A percentile compares a stretch with the other conserved stretches of the same genome.
phyloP scores from a whole-genome alignment of 2,329 filamentous ascomycete species.

The Aquanectria penicillioides region DNA sequence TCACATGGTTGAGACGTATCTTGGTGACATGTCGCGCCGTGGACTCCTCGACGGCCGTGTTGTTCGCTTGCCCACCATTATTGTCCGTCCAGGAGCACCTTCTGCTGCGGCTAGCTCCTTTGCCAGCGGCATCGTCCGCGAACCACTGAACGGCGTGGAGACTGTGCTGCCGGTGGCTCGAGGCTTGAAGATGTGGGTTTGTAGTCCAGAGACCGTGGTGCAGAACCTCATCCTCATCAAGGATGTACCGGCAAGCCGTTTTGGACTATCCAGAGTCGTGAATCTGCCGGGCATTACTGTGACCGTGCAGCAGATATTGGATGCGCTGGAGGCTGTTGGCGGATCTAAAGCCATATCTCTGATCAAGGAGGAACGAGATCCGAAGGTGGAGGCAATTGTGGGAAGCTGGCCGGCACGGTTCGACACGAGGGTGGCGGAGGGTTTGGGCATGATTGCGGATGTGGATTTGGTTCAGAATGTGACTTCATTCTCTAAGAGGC shows the following conservation, averaged over 20 bases:
- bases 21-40: slow-evolving; percentile 53
- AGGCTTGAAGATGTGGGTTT: slow-evolving; percentile 61
- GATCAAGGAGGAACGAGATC: slow-evolving; percentile 58
- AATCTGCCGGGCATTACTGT: slow-evolving; percentile 63
- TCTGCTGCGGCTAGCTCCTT: slow-evolving; percentile 69
- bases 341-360: slow-evolving; percentile 54
- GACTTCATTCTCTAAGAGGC: slow-evolving; percentile 23
- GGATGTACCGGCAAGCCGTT: slow-evolving; percentile 50
- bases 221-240: slow-evolving; percentile 57
- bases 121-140: slow-evolving; percentile 68
- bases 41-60: slow-evolving; percentile 66
- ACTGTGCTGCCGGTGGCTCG: slow-evolving; percentile 56
- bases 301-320: slow-evolving; percentile 61
- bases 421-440: slow-evolving; percentile 59
- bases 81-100: slow-evolving; percentile 67
- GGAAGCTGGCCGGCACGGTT: slow-evolving; percentile 62
- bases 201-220: slow-evolving; percentile 59
- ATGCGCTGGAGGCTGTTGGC: slow-evolving; percentile 58
- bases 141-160: slow-evolving; percentile 57
- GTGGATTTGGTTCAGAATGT: slow-evolving; percentile 44
- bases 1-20: slow-evolving; percentile 62
- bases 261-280: slow-evolving; percentile 52
- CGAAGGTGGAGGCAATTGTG: slow-evolving; percentile 60
- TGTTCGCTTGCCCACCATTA: slow-evolving; percentile 69
- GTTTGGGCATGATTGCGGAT: slow-evolving; percentile 62